Percentiles rank a stretch among this genome's conserved stretches.
Conservation (phyloP, 176 grass and related monocot species). For the Oryza glaberrima region DNA sequence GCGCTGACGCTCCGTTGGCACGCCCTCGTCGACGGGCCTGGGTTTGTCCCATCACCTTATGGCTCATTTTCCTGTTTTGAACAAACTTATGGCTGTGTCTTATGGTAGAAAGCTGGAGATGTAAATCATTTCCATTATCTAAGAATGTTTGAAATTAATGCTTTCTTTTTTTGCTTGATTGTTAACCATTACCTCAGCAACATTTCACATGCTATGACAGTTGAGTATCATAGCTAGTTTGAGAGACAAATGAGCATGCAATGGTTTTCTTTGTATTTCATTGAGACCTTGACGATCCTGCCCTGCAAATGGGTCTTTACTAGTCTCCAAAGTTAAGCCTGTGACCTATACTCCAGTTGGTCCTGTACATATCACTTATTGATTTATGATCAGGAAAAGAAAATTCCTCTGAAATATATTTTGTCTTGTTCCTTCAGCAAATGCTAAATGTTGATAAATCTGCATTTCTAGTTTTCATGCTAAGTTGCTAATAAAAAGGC, state of each 20-base stretch:
- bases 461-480: background rate
- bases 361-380: background rate
- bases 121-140: too few relatives aligned
- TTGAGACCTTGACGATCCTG: background rate
- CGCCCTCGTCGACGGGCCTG: too few relatives aligned
- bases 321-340: background rate
- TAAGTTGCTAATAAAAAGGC: slow-evolving; percentile 11
- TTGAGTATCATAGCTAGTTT: background rate
- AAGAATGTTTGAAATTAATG: background rate
- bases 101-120: too few relatives aligned
- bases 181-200: background rate
- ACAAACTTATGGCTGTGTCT: too few relatives aligned
- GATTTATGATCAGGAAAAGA: too few relatives aligned
- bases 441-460: background rate
- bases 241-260: background rate
- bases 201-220: background rate
- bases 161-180: background rate
- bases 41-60: too few relatives aligned
- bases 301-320: background rate
- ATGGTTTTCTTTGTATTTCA: background rate
- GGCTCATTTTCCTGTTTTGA: too few relatives aligned
- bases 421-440: background rate
- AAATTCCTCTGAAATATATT: background rate
- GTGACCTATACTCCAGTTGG: background rate
- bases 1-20: too few relatives aligned